These are phyloP conservation scores for Pezicula neosporulosa DNA, from an alignment of 2,329 filamentous ascomycete genomes.

Conservation along the genomic window DNA sequence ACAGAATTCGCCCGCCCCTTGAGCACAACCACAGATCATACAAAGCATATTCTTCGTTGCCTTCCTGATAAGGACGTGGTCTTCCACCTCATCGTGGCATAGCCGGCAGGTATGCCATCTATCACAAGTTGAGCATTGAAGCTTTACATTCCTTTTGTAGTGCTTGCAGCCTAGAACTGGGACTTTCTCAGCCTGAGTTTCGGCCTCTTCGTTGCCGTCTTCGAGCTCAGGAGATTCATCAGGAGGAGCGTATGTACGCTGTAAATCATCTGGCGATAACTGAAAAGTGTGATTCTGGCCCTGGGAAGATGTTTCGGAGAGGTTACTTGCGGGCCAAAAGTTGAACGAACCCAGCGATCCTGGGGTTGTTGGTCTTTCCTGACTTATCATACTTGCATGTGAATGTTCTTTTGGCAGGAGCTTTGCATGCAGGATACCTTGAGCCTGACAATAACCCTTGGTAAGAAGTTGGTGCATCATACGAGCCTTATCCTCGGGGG, in stretches of 20 bases:
- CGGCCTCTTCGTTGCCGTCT: constrained; percentile 29
- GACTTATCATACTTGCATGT: constrained; percentile 26
- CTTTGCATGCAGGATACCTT: constrained; percentile 26
- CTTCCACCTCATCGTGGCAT: constrained; percentile 83
- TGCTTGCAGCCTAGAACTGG: constrained; percentile 77
- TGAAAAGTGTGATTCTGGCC: constrained; percentile 37
- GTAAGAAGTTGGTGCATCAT: constrained; percentile 69
- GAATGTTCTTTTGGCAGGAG: constrained; percentile 17
- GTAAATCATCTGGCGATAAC: constrained; percentile 57
- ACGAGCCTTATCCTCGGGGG: constrained; percentile 63
- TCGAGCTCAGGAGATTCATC: constrained; percentile 45
- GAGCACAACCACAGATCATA: constrained; percentile 88
- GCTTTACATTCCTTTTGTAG: constrained; percentile 92
- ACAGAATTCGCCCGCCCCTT: constrained; percentile 77
- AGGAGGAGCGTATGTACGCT: constrained; percentile 62
- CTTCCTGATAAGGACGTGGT: constrained; percentile 74
- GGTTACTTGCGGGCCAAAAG: constrained; percentile 50
- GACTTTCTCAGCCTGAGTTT: constrained; percentile 12
- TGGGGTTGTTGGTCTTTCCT: constrained; percentile 38
- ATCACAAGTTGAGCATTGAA: constrained; percentile 87
- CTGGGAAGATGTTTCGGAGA: constrained; percentile 13
- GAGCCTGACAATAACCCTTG: constrained; percentile 58
- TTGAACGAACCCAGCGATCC: constrained; percentile 51
- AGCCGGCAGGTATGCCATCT: constrained; percentile 94
- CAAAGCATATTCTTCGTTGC: constrained; percentile 95